Conservation (phyloP, 2,329 filamentous ascomycete species). For the Penicillium frequentans region DNA sequence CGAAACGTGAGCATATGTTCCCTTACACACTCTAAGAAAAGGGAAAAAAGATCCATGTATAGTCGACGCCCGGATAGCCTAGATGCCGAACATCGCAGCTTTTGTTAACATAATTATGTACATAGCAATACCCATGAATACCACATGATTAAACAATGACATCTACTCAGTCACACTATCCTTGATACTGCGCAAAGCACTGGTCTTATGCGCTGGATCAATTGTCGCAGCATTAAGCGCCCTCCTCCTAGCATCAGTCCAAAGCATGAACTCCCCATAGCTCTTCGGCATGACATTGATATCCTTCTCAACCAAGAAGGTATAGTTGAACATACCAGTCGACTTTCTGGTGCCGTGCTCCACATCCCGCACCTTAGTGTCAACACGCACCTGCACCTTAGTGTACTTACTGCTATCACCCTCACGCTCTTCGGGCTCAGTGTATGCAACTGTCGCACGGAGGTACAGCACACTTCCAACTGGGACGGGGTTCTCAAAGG, state of each 20-base stretch:
- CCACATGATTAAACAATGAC: not conserved
- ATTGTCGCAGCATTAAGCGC: constrained; percentile 54
- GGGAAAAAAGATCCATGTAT: too few relatives aligned
- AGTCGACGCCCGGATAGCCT: too few relatives aligned
- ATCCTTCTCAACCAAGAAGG: constrained; percentile 65
- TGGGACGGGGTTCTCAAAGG: constrained; percentile 73
- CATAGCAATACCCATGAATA: not conserved
- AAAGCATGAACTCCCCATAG: constrained; percentile 66
- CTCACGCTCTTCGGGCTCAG: constrained; percentile 58
- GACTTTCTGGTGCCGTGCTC: constrained; percentile 67
- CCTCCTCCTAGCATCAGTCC: constrained; percentile 60
- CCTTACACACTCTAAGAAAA: too few relatives aligned
- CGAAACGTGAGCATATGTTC: too few relatives aligned
- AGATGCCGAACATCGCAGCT: not conserved
- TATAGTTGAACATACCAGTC: constrained; percentile 76
- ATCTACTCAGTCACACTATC: constrained; percentile 42
- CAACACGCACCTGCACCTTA: constrained; percentile 68
- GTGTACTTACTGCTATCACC: constrained; percentile 53
- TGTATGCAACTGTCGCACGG: constrained; percentile 71
- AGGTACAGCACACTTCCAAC: constrained; percentile 73
- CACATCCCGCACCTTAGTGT: constrained; percentile 70
- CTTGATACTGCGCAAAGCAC: constrained; percentile 33
- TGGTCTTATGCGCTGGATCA: constrained; percentile 33
- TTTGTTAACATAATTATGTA: not conserved
- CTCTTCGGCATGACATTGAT: constrained; percentile 65